These are phyloP conservation scores for Panellus pusillus DNA, from an alignment of 768 basidiomycete genomes.

Conservation along the genomic window DNA sequence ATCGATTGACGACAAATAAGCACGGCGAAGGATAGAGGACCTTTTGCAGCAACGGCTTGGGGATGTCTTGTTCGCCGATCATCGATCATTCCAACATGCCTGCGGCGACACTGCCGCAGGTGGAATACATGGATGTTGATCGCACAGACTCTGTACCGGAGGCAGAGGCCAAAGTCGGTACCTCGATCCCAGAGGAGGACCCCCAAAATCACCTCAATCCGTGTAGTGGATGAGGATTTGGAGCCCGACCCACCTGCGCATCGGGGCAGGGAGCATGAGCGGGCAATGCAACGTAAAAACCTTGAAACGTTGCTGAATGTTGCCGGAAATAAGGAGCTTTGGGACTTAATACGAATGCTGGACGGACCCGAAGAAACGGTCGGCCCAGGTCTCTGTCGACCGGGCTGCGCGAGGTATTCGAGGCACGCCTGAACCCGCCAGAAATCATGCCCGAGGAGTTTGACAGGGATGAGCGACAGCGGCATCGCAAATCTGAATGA, in stretches of 20 bases:
- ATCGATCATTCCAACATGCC: no score
- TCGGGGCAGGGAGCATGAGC: not conserved
- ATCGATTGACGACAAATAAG: no score
- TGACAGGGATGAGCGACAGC: not conserved
- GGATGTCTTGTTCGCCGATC: no score
- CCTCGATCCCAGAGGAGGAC: not conserved
- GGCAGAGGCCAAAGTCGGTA: not conserved
- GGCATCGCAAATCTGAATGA: not conserved
- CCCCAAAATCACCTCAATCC: not conserved
- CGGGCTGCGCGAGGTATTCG: not conserved
- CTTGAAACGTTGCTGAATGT: slow-evolving; percentile 1
- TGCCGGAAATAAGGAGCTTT: slow-evolving; percentile 3
- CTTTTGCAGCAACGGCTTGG: no score
- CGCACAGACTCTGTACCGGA: no score
- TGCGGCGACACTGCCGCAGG: no score
- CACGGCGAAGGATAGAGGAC: no score
- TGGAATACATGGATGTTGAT: no score
- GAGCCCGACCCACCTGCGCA: slow-evolving; percentile 1
- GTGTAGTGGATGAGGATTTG: not conserved
- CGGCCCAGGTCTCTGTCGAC: slow-evolving; percentile 2
- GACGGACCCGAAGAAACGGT: not conserved
- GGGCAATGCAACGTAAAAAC: slow-evolving; percentile 1
- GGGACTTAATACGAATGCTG: not conserved
- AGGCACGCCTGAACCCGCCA: slow-evolving; percentile 1
- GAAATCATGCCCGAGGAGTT: slow-evolving; percentile 1